Base-by-base conservation (phyloP, 345 rosid genomes). In the Rubroshorea leprosula region DNA sequence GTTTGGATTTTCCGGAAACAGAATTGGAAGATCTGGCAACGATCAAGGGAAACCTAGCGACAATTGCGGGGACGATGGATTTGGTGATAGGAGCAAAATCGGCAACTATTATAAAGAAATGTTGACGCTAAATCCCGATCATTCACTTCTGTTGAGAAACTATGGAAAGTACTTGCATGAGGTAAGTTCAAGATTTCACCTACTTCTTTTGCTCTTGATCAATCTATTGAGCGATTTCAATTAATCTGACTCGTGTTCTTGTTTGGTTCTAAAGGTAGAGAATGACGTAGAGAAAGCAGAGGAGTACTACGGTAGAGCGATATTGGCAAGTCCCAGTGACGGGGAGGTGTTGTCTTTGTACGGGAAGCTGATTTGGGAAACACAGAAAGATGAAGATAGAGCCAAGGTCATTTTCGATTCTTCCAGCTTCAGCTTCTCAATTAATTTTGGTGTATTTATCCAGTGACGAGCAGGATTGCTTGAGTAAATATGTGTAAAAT, bases 321-420 rank as follows among this genome's bases (percentile, higher is more conserved):
- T 92, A 23, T 68, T 92, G 26, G 90, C 68, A 50, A 80, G 61
- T 57, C 95, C 95, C 3, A 92, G 81, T 16, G 98, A 92, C 46
- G 98, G 93, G 27, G 92, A 88, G 6, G 76, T 84, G 17, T 48
- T 92, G 48, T 75, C 88, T 4, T 64, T 88, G 73, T 86, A 84
- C 59, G 98, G 88, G 17, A 84, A 70, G 57, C 51, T 91, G 65
- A 88, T 91, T 35, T 91, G 98, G 98, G 91, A 81, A 23, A 72
- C 71, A 13, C 73, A 74, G 20, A 38, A 75, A 68, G 86, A 92
- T 48, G 77, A 54, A 16, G 75, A 60, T 9, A 72, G 95, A 73
- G 96, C 98, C 10, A 72, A 67, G 56, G 16, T 15, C n/a, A n/a
- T n/a, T n/a, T n/a, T n/a, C n/a, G n/a, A n/a, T n/a, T n/a, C 18